phyloP scores from a whole-genome alignment of 129 eudicot species.

The Helianthus tuberosus region DNA sequence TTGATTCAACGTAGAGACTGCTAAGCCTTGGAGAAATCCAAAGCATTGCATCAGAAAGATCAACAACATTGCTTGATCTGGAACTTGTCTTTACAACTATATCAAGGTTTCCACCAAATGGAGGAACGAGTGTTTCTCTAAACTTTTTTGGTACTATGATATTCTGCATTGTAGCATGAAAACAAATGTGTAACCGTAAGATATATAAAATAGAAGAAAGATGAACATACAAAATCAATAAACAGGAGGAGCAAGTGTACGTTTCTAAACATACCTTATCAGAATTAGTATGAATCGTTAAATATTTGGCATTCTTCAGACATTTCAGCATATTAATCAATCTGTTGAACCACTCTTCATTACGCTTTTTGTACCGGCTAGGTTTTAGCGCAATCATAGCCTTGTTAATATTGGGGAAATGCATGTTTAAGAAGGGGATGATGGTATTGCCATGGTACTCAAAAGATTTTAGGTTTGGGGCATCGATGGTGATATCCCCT shows the following conservation, averaged over 20 bases:
- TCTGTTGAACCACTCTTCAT: too few species aligned
- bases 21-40: conserved; percentile 14
- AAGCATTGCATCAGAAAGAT: conserved; percentile 21
- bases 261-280: too few species aligned
- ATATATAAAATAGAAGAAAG: neutral
- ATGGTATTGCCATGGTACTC: conserved; percentile 8
- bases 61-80: neutral
- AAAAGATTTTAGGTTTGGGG: neutral
- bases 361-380: neutral
- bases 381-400: neutral
- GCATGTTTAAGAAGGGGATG: neutral
- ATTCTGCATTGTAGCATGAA: neutral
- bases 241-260: too few species aligned
- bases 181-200: neutral
- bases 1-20: too few species aligned
- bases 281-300: too few species aligned
- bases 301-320: too few species aligned
- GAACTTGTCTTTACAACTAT: neutral
- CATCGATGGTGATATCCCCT: neutral
- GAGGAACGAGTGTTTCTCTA: conserved; percentile 18
- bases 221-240: neutral
- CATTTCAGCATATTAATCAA: too few species aligned
- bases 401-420: neutral
- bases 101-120: neutral
- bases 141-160: neutral